Evolutionary conservation across 78 protist genomes (phyloP), one percentile per base, ranked within the genome.

Genomic region (Capsaspora owczarzaki): DNA sequence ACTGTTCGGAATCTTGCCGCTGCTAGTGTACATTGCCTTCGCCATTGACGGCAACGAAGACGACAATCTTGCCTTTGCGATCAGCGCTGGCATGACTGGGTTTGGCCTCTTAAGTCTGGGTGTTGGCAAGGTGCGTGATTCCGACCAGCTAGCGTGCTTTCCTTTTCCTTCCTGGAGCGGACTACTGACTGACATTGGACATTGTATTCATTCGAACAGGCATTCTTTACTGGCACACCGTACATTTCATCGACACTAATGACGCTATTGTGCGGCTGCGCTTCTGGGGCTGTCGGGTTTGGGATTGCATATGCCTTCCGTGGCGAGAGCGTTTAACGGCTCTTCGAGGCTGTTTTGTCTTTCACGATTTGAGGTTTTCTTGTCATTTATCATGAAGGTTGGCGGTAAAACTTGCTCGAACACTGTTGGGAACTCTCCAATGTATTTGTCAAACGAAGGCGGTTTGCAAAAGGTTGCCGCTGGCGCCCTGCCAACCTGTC

Each of bases 101-200:
- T 20, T 76, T 16, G 56, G 49, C 31, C 61, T 86, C 31, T 86
- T 86, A 38, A 19, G 35, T 20, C 61, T 86, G 1, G 89, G 89
- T 4, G 82, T 74, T 40, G 56, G 81, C 61, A 86, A 85, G 71
- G 56, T 49, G 16, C 16, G 56, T 49, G 56, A 16, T 16, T 49
- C n/a, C 16, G 56, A 20, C 56, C 16, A 49, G 10, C 56, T 49
- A 49, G 10, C n/a, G 10, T 16, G 56, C 56, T 16, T 10, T 49
- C 56, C 16, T 49, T 10, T 49, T 49, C 10, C 56, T 49, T 10
- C n/a, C 10, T 49, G 56, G n/a, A 49, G 56, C 56, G 16, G n/a
- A 49, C 56, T 20, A 10, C 16, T 49, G 56, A 49, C n/a, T 49
- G 56, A 20, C n/a, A 49, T 49, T 49, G 56, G n/a, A 49, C 10